These are phyloP conservation scores for Candida morakotiae DNA, from an alignment of 805 yeast species.

Conservation along the genomic window DNA sequence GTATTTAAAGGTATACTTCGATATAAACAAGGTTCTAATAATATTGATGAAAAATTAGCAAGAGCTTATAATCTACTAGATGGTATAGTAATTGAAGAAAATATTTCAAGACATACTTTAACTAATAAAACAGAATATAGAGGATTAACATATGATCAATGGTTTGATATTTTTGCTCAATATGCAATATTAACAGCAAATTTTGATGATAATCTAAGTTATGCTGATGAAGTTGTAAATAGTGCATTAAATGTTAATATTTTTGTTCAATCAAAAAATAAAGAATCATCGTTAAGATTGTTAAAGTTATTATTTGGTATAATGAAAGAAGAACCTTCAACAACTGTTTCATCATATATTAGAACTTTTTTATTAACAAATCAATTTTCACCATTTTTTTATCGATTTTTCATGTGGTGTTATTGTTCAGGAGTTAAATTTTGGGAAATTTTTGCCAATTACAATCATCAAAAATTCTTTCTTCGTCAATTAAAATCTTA, in stretches of 20 bases:
- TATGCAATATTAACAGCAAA: conserved; percentile 66
- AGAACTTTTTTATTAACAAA: conserved; percentile 61
- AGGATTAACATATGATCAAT: conserved; percentile 70
- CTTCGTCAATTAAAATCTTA: conserved; percentile 86
- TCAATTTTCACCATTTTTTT: conserved; percentile 71
- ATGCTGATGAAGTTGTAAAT: conserved; percentile 50
- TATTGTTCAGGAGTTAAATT: conserved; percentile 60
- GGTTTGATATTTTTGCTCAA: conserved; percentile 85
- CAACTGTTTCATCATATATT: conserved; percentile 49
- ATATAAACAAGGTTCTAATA: conserved; percentile 57
- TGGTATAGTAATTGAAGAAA: conserved; percentile 38
- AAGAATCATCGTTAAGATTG: conserved; percentile 56
- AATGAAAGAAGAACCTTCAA: conserved; percentile 45
- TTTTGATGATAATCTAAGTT: conserved; percentile 60
- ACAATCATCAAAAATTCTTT: conserved; percentile 86
- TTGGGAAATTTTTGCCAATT: conserved; percentile 60
- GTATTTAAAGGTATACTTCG: conserved; percentile 64
- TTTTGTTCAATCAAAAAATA: conserved; percentile 60
- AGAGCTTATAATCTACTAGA: conserved; percentile 64
- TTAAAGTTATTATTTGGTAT: conserved; percentile 62
- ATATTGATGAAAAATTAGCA: conserved; percentile 68
- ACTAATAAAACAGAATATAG: conserved; percentile 61
- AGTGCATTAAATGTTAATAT: conserved; percentile 77
- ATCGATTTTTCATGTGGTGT: conserved; percentile 63
- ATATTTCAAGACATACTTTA: conserved; percentile 25